Evolutionary conservation across 2,329 filamentous ascomycete species (phyloP).

Genomic region (Talaromyces verruculosus): DNA sequence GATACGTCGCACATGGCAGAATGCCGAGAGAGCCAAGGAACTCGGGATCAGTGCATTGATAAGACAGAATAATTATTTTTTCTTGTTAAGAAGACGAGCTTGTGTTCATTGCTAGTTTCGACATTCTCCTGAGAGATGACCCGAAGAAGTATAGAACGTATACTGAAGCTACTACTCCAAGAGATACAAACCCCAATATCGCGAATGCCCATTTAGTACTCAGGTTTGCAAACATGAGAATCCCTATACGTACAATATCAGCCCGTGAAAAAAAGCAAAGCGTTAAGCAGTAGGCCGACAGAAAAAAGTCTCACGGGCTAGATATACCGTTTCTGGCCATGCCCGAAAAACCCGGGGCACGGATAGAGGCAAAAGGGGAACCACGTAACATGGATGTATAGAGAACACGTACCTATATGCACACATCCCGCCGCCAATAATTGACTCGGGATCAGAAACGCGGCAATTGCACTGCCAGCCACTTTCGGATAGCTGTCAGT

Average conservation of each 20-base stretch:
- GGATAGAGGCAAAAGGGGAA: neutral
- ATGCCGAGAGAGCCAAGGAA: constrained; percentile 4
- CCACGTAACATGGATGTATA: neutral
- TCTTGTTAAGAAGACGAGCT: neutral
- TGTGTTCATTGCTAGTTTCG: constrained; percentile 35
- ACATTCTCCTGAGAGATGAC: constrained; percentile 33
- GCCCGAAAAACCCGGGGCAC: neutral
- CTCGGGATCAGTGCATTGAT: neutral
- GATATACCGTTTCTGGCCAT: neutral
- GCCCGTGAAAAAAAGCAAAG: neutral
- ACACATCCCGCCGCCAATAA: constrained; percentile 43
- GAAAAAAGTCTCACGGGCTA: neutral
- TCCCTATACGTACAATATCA: constrained; percentile 16
- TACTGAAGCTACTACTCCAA: constrained; percentile 42
- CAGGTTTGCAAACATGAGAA: constrained; percentile 42
- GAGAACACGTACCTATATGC: constrained; percentile 41
- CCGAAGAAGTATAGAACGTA: constrained; percentile 47
- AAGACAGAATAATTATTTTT: neutral
- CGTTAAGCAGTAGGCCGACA: neutral
- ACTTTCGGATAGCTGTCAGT: constrained; percentile 47
- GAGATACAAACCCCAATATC: constrained; percentile 43
- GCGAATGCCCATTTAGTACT: constrained; percentile 45
- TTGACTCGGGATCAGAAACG: constrained; percentile 48
- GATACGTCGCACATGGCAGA: neutral
- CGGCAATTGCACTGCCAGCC: constrained; percentile 44